Evolutionary conservation across 345 rosid species (phyloP), one percentile per base, ranked within the genome.

Genomic region (Combretum micranthum): DNA sequence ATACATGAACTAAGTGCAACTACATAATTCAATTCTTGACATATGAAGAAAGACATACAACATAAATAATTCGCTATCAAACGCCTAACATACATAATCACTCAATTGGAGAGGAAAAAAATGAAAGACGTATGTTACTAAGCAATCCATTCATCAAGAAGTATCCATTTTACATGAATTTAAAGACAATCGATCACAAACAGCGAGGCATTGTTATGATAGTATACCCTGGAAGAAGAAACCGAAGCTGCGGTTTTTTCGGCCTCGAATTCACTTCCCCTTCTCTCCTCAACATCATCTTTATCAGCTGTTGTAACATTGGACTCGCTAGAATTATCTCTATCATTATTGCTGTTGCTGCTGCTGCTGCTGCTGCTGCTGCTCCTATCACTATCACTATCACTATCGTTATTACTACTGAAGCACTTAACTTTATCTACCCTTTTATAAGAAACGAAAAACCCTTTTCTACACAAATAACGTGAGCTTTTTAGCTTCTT

Each of bases 161-260:
- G 32, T 25, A 2, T 25, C 32, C 2, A 25, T 25, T 25, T 25
- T 26, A 39, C 13, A 67, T n/a, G 19, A 44, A 47, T 39, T 50
- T 3, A 13, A 19, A 50, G 10, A 13, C 3, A 45, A 20, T 1
- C 37, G 15, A 46, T 13, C 2, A 5, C 45, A n/a, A 13, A 6
- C 22, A 47, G 18, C n/a, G 32, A 25, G 14, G 53, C 6, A 44
- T 20, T 42, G 43, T 47, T 37, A 56, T 3, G 56, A 50, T 17
- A 15, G 20, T 44, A 56, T 75, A 85, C 92, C 85, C 66, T 60
- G 50, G 85, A 75, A 60, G 85, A 75, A 60, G 91, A 77, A 72
- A 72, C 75, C 21, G 81, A 56, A 67, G 82, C 2, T 53, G 71
- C 51, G 5, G 66, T 52, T 57, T 86, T 66, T 44, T 81, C 85